These are phyloP conservation scores for Ophiocordyceps polyrhachis-furcata DNA, from an alignment of 2,329 filamentous ascomycete genomes.

Conservation along the genomic window DNA sequence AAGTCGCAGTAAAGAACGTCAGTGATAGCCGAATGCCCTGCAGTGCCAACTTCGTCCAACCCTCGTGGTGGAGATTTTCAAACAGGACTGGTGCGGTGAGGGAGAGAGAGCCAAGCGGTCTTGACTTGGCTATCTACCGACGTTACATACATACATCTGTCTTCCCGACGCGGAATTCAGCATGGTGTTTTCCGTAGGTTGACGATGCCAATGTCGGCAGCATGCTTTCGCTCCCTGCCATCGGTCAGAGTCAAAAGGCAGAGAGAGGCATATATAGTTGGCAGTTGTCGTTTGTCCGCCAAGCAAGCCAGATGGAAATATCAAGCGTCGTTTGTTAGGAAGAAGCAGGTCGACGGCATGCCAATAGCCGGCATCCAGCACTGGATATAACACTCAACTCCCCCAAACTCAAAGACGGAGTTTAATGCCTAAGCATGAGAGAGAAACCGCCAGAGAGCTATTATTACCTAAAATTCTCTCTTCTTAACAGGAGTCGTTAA, in stretches of 20 bases:
- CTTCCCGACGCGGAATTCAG: not conserved
- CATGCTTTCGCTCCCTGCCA: too few species aligned
- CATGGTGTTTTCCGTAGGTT: too few species aligned
- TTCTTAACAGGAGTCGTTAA: not conserved
- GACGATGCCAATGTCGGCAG: too few species aligned
- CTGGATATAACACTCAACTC: not conserved
- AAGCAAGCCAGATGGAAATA: not conserved
- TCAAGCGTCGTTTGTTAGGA: not conserved
- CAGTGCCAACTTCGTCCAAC: not conserved
- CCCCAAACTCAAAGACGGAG: not conserved
- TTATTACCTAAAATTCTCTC: too few species aligned
- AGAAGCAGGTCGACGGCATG: not conserved
- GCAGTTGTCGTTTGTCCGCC: not conserved
- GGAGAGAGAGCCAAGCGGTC: not conserved
- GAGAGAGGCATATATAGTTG: too few species aligned
- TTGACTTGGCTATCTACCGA: not conserved
- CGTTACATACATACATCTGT: not conserved
- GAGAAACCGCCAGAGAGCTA: not conserved
- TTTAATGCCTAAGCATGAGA: not conserved
- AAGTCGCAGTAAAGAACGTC: too few species aligned
- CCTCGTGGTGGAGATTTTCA: not conserved
- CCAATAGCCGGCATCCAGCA: not conserved
- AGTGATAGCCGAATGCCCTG: too few species aligned
- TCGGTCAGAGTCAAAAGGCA: too few species aligned
- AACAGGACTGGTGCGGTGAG: not conserved